Evolutionary conservation across 2,329 filamentous ascomycete genomes (phyloP).

Genomic region (Phoma sp.): DNA sequence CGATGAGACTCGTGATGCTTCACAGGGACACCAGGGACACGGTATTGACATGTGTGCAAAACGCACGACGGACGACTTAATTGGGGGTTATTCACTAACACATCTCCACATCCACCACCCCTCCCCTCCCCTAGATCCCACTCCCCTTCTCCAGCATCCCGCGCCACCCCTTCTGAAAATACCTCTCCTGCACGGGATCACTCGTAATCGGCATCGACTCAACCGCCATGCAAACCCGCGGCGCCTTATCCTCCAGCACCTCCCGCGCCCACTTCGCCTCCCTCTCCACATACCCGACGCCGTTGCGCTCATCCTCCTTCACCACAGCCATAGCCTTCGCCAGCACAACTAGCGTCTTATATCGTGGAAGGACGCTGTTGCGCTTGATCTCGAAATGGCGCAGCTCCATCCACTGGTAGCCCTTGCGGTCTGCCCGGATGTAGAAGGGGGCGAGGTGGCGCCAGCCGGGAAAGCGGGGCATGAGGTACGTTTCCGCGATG

Average conservation of each 20-base stretch:
- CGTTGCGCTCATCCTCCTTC: slow-evolving; percentile 42
- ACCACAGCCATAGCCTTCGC: slow-evolving; percentile 47
- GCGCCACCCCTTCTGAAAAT: slow-evolving; percentile 18
- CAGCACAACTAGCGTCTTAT: slow-evolving; percentile 52
- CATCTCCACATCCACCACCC: no score
- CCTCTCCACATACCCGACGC: slow-evolving; percentile 30
- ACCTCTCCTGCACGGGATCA: slow-evolving; percentile 40
- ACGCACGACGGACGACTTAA: no score
- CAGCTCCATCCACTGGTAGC: slow-evolving; percentile 39
- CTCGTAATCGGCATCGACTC: slow-evolving; percentile 51
- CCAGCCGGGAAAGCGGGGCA: slow-evolving; percentile 82
- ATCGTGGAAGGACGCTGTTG: slow-evolving; percentile 46
- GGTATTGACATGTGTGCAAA: no score
- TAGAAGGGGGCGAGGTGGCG: slow-evolving; percentile 30
- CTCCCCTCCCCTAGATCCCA: neutral
- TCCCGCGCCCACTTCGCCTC: slow-evolving; percentile 29
- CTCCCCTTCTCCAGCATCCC: slow-evolving; percentile 15
- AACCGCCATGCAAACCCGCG: slow-evolving; percentile 50
- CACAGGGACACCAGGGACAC: no score
- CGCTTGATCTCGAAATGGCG: slow-evolving; percentile 34
- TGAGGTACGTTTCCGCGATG: slow-evolving; percentile 77
- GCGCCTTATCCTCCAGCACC: slow-evolving; percentile 45
- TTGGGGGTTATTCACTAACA: no score
- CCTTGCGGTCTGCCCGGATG: slow-evolving; percentile 25
- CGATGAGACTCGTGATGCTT: no score